A percentile compares a stretch with the other conserved stretches of the same genome.
Evolutionary conservation across 169 alveolate species (phyloP).

Genomic region (Eimeria acervulina): DNA sequence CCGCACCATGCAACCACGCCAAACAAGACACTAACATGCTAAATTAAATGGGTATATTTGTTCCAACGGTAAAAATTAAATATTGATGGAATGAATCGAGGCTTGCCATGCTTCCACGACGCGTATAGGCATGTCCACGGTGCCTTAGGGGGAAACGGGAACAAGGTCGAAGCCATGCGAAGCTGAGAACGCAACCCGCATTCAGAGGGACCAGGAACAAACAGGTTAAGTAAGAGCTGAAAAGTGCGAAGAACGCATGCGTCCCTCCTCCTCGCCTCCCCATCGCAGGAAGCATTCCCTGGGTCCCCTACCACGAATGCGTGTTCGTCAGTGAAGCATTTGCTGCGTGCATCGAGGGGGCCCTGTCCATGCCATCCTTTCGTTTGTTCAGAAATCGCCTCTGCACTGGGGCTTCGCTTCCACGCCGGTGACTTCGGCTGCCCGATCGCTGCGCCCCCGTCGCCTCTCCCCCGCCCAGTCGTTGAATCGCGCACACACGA

Average conservation of each 20-base stretch:
- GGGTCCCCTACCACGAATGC: constrained; percentile 75
- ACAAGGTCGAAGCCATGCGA: constrained; percentile 70
- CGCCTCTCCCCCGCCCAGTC: not conserved
- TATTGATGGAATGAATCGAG: too few species aligned
- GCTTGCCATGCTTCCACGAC: constrained; percentile 81
- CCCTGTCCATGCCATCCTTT: constrained; percentile 82
- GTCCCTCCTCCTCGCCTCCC: not conserved
- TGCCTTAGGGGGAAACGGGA: constrained; percentile 73
- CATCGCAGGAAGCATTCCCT: too few species aligned
- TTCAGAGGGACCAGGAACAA: too few species aligned
- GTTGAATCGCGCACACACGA: not conserved
- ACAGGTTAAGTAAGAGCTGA: not conserved
- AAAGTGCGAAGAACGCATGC: not conserved
- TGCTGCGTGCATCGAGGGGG: constrained; percentile 78
- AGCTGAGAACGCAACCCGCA: constrained; percentile 10
- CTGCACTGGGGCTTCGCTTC: constrained; percentile 73
- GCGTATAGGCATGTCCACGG: constrained; percentile 80
- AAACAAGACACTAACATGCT: not conserved
- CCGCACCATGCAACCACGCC: too few species aligned
- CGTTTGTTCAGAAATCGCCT: constrained; percentile 28
- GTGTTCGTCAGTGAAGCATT: constrained; percentile 78
- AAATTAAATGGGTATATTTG: not conserved
- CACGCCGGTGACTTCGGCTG: constrained; percentile 20
- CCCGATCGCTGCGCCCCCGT: not conserved
- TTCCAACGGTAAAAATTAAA: not conserved